Conservation (phyloP, 164 flowering plant species). For the Chimonanthus salicifolius region DNA sequence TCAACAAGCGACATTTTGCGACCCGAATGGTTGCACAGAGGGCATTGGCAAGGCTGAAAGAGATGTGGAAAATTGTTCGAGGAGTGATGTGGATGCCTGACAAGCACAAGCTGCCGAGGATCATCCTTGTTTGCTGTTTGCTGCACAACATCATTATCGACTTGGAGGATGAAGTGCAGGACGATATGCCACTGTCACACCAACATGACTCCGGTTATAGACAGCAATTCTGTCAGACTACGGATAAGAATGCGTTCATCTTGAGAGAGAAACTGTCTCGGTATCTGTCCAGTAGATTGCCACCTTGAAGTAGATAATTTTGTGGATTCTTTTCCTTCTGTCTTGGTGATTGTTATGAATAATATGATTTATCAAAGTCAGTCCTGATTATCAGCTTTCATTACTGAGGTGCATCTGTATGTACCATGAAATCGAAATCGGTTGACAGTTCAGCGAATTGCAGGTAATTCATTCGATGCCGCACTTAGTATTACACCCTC, state of each 20-base stretch:
- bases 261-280: conserved; percentile 50
- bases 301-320: conserved; percentile 15
- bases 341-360: background rate
- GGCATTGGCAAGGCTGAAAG: conserved; percentile 76
- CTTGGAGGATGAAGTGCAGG: conserved; percentile 61
- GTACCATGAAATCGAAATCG: background rate
- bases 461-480: too few species aligned
- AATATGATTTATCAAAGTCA: background rate
- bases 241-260: conserved; percentile 30
- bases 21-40: conserved; percentile 59
- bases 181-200: conserved; percentile 44
- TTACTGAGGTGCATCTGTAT: background rate
- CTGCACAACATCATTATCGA: conserved; percentile 86
- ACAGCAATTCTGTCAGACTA: conserved; percentile 35
- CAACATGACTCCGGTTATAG: conserved; percentile 51
- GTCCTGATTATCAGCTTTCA: background rate
- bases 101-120: conserved; percentile 71
- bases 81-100: conserved; percentile 96
- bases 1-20: conserved; percentile 62
- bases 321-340: background rate
- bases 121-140: conserved; percentile 79
- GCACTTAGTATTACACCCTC: too few species aligned
- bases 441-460: too few species aligned
- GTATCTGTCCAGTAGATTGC: conserved; percentile 38
- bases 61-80: conserved; percentile 73